Percentiles rank a stretch among this genome's conserved stretches.
Evolutionary conservation across 2,329 filamentous ascomycete genomes (phyloP).

Genomic region (Monosporascus sp.): DNA sequence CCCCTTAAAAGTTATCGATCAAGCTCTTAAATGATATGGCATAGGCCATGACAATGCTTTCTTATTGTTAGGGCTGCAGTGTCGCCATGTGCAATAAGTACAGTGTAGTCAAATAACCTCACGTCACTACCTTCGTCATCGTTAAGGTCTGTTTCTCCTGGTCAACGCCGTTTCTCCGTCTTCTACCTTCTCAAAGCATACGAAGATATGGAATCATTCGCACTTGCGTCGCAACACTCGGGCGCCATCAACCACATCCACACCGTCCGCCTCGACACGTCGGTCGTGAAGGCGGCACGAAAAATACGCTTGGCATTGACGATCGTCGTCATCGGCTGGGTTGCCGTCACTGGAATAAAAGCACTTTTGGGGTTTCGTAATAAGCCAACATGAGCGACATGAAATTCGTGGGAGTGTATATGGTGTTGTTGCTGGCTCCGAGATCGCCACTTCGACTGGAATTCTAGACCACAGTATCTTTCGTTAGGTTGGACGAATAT

Average conservation of each 20-base stretch:
- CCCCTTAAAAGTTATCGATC: no score
- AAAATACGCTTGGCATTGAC: slow-evolving; percentile 26
- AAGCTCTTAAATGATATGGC: no score
- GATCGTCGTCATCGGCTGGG: slow-evolving; percentile 26
- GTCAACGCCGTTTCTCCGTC: no score
- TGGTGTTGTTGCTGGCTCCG: background rate
- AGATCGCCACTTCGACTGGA: no score
- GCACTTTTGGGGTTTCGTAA: slow-evolving; percentile 8
- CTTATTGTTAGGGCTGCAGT: no score
- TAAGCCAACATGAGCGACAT: slow-evolving; percentile 1
- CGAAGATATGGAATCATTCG: slow-evolving; percentile 28
- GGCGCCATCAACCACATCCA: slow-evolving; percentile 30
- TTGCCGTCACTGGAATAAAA: slow-evolving; percentile 25
- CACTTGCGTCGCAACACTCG: slow-evolving; percentile 28
- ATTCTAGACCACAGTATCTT: no score
- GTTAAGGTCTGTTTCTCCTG: no score
- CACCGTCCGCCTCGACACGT: slow-evolving; percentile 24
- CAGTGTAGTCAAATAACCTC: no score
- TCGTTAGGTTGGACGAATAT: no score
- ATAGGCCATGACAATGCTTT: no score
- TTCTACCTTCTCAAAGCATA: no score
- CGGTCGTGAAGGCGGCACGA: slow-evolving; percentile 19
- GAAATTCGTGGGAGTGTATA: background rate
- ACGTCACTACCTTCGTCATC: background rate
- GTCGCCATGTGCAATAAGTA: no score